phyloP scores from a whole-genome alignment of 2,329 filamentous ascomycete species.

The Byssothecium circinans region DNA sequence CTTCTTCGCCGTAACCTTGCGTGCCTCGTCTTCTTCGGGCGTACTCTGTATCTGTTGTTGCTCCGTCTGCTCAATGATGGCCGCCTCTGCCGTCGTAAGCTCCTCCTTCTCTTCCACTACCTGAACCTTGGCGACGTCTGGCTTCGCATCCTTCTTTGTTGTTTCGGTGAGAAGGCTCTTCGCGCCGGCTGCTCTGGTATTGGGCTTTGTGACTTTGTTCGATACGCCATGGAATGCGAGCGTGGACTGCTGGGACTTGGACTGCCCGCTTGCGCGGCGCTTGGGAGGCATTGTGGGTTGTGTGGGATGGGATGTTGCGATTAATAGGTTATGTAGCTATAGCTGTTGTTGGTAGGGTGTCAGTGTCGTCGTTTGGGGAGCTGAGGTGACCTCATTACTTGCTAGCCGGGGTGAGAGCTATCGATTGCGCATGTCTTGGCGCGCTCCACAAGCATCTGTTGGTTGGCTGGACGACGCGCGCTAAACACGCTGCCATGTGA shows the following conservation, averaged over 20 bases:
- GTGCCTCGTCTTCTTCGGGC: slow-evolving; percentile 59
- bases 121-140: slow-evolving; percentile 20
- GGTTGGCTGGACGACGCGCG: slow-evolving; percentile 31
- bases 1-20: slow-evolving; percentile 66
- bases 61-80: slow-evolving; percentile 43
- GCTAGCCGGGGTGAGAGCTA: background rate
- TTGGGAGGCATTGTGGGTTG: slow-evolving; percentile 48
- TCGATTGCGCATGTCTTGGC: slow-evolving; percentile 17
- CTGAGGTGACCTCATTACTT: slow-evolving; percentile 33
- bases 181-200: slow-evolving; percentile 36
- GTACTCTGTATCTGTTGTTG: slow-evolving; percentile 29
- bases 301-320: slow-evolving; percentile 3
- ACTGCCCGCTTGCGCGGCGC: slow-evolving; percentile 45
- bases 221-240: slow-evolving; percentile 63
- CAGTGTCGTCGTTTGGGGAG: slow-evolving; percentile 10
- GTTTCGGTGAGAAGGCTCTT: slow-evolving; percentile 45
- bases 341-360: slow-evolving; percentile 10
- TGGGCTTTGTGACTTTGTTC: slow-evolving; percentile 61
- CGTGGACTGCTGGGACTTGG: slow-evolving; percentile 60
- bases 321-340: slow-evolving; percentile 3
- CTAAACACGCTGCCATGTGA: slow-evolving; percentile 31
- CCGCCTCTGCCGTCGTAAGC: slow-evolving; percentile 44
- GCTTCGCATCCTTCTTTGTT: slow-evolving; percentile 29
- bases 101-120: slow-evolving; percentile 27
- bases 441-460: slow-evolving; percentile 12